Percentiles rank a stretch among this genome's conserved stretches.
Conservation (phyloP, 2,329 filamentous ascomycete species). For the Penicillium sp. region DNA sequence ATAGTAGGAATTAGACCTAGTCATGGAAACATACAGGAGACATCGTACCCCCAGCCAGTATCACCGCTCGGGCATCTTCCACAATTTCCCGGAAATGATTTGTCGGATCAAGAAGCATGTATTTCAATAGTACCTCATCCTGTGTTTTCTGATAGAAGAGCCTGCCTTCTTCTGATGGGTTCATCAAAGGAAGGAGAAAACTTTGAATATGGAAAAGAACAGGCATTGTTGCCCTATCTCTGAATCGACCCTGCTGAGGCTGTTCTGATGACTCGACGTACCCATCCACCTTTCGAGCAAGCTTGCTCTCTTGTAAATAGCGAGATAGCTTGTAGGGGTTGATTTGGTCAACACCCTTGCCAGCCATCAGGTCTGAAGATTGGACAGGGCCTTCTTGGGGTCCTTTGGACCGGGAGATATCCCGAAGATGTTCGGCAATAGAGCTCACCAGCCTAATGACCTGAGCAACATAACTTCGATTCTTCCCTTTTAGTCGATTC, state of each 20-base stretch:
- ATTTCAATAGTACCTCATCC: slow-evolving; percentile 63
- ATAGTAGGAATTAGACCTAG: slow-evolving; percentile 8
- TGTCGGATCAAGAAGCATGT: slow-evolving; percentile 85
- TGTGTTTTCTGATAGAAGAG: slow-evolving; percentile 56
- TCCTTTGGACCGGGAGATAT: slow-evolving; percentile 42
- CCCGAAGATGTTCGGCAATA: slow-evolving; percentile 65
- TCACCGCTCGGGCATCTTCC: slow-evolving; percentile 76
- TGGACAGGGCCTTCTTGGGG: slow-evolving; percentile 65
- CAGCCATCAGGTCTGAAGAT: slow-evolving; percentile 68
- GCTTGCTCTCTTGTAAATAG: slow-evolving; percentile 86
- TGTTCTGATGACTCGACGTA: slow-evolving; percentile 67
- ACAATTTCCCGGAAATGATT: slow-evolving; percentile 88
- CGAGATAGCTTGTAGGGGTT: slow-evolving; percentile 84
- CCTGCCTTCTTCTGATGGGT: slow-evolving; percentile 67
- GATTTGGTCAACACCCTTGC: slow-evolving; percentile 90
- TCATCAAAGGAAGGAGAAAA: slow-evolving; percentile 79
- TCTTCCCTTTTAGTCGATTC: slow-evolving; percentile 83
- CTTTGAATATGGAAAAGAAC: slow-evolving; percentile 62
- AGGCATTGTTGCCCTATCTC: slow-evolving; percentile 44
- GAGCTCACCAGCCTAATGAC: slow-evolving; percentile 80
- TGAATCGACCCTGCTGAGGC: slow-evolving; percentile 37
- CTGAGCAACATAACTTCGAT: slow-evolving; percentile 86
- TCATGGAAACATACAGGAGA: slow-evolving; percentile 60
- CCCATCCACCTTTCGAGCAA: slow-evolving; percentile 91
- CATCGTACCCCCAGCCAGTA: slow-evolving; percentile 95